A percentile compares a stretch with the other conserved stretches of the same genome.
Evolutionary conservation across 2,329 filamentous ascomycete genomes (phyloP).

Genomic region (Cercospora brassicicola): DNA sequence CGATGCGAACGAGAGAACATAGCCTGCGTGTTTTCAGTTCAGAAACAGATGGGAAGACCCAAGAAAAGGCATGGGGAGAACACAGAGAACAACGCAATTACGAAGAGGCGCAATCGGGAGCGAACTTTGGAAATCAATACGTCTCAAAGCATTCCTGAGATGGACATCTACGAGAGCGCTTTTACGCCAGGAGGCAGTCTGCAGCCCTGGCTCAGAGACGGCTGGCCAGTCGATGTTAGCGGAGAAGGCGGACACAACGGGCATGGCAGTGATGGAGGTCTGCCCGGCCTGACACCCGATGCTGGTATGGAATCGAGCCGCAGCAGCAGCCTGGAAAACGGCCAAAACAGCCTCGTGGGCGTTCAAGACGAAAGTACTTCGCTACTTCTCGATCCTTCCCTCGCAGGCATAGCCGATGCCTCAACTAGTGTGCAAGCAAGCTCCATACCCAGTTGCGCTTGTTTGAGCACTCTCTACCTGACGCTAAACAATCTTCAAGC

Average conservation of each 20-base stretch:
- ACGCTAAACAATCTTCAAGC: constrained; percentile 46
- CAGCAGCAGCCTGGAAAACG: constrained; percentile 11
- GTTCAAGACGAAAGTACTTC: constrained; percentile 7
- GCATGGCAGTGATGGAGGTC: constrained; percentile 3
- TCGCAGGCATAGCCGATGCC: background rate
- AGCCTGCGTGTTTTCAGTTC: constrained; percentile 48
- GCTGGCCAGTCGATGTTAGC: constrained; percentile 15
- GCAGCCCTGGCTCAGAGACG: constrained; percentile 29
- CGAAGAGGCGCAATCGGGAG: background rate
- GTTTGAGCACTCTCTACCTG: constrained; percentile 50
- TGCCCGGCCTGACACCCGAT: constrained; percentile 30
- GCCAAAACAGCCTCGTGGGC: background rate
- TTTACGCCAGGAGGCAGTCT: constrained; percentile 27
- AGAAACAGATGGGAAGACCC: constrained; percentile 55
- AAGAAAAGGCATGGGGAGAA: constrained; percentile 43
- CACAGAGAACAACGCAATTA: background rate
- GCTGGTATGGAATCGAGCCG: constrained; percentile 14
- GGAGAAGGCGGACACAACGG: constrained; percentile 11
- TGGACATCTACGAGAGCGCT: constrained; percentile 19
- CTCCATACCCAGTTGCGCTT: constrained; percentile 42
- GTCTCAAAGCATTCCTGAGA: constrained; percentile 5
- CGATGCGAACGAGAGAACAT: constrained; percentile 47
- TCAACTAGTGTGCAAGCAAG: constrained; percentile 7
- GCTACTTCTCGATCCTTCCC: constrained; percentile 23
- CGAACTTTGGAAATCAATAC: background rate